Percentiles rank a stretch among this genome's conserved stretches.
Evolutionary conservation across 2,329 filamentous ascomycete genomes (phyloP).

Genomic region (Dichotomopilus funicola): DNA sequence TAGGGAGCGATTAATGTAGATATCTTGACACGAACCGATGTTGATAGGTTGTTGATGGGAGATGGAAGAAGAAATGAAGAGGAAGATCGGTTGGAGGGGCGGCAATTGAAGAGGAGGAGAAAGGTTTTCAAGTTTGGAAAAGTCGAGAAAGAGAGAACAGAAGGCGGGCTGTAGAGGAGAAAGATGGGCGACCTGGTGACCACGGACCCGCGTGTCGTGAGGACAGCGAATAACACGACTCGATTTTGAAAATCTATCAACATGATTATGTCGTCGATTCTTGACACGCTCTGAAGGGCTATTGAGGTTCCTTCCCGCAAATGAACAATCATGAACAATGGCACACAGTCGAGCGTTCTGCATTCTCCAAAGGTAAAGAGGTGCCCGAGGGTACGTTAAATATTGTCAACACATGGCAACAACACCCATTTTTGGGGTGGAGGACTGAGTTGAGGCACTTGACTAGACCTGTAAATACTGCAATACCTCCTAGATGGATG

Average conservation of each 20-base stretch:
- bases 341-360: too few species aligned
- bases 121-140: not conserved
- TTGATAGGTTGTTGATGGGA: not conserved
- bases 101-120: not conserved
- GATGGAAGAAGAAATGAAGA: not conserved
- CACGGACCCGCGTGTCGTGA: not conserved
- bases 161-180: not conserved
- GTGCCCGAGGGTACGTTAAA: too few species aligned
- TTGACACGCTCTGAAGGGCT: not conserved
- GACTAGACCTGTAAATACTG: too few species aligned
- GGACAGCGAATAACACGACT: constrained; percentile 2
- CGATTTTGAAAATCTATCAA: not conserved
- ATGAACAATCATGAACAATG: too few species aligned
- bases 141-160: not conserved
- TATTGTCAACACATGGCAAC: too few species aligned
- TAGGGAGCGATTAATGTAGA: not conserved
- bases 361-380: too few species aligned
- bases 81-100: not conserved
- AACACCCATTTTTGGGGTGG: too few species aligned
- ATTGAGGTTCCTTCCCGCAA: not conserved
- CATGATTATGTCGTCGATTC: not conserved
- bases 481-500: too few species aligned
- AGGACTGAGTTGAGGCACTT: too few species aligned
- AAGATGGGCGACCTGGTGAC: not conserved
- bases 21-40: not conserved